A percentile compares a stretch with the other conserved stretches of the same genome.
Evolutionary conservation across 352 stramenopile species (phyloP).

Genomic region (Phytophthora pisi): DNA sequence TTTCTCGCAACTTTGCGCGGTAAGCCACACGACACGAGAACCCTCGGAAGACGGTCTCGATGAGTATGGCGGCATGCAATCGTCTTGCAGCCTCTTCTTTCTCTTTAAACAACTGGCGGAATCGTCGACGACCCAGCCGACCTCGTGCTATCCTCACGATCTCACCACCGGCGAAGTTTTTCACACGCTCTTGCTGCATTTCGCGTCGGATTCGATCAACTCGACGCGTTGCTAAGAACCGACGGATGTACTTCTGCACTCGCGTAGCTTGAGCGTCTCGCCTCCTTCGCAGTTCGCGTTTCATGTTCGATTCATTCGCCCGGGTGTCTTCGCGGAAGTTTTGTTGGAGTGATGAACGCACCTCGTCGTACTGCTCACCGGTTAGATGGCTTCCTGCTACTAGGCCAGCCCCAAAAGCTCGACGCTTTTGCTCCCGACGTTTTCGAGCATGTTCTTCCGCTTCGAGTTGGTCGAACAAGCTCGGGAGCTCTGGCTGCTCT

Average conservation of each 20-base stretch:
- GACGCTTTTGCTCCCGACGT: conserved; percentile 36
- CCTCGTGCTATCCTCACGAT: conserved; percentile 72
- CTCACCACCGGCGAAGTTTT: conserved; percentile 55
- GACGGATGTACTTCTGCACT: conserved; percentile 67
- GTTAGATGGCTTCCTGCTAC: conserved; percentile 18
- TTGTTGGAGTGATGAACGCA: conserved; percentile 47
- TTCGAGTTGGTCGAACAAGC: conserved; percentile 82
- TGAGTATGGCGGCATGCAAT: conserved; percentile 38
- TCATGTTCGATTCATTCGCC: conserved; percentile 57
- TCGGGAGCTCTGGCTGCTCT: conserved; percentile 57
- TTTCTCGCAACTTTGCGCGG: conserved; percentile 41
- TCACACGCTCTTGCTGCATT: conserved; percentile 49
- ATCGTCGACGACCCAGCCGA: conserved; percentile 62
- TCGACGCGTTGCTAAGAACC: conserved; percentile 48
- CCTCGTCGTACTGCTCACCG: conserved; percentile 32
- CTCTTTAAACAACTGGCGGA: conserved; percentile 31
- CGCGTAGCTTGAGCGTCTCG: conserved; percentile 48
- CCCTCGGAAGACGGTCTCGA: conserved; percentile 79
- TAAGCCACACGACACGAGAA: conserved; percentile 63
- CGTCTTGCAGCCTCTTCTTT: conserved; percentile 26
- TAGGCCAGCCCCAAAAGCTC: conserved; percentile 17
- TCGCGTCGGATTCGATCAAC: conserved; percentile 43
- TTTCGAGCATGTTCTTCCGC: conserved; percentile 62
- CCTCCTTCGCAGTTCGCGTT: conserved; percentile 51
- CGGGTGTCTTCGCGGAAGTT: conserved; percentile 50